Evolutionary conservation across 345 rosid species (phyloP).

Genomic region (Citrus reticulata): DNA sequence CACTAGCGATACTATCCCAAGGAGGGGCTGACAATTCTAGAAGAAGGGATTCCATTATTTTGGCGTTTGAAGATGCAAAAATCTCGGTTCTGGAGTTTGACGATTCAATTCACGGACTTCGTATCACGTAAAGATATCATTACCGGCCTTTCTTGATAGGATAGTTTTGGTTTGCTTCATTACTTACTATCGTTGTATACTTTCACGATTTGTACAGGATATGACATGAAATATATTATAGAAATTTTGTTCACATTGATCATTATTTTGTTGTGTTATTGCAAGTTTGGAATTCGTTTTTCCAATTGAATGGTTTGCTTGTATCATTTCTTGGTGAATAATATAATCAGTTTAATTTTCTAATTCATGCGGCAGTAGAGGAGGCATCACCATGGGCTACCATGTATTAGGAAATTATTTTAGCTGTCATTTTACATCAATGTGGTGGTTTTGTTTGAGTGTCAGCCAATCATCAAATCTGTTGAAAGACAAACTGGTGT

Average conservation of each 20-base stretch:
- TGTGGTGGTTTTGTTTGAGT: background rate
- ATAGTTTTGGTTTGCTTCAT: background rate
- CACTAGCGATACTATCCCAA: constrained; percentile 63
- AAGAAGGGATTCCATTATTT: constrained; percentile 74
- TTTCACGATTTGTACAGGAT: background rate
- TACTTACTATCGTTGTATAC: background rate
- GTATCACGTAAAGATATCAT: constrained; percentile 50
- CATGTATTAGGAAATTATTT: background rate
- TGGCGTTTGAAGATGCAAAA: constrained; percentile 80
- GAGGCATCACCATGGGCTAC: background rate
- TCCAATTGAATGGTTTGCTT: background rate
- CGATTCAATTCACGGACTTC: constrained; percentile 82
- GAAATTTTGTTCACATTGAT: background rate
- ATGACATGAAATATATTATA: background rate
- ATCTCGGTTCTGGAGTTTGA: constrained; percentile 86
- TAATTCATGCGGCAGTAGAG: background rate
- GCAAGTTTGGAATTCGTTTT: background rate
- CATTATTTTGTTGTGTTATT: background rate
- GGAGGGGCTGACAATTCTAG: constrained; percentile 63
- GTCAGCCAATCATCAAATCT: background rate
- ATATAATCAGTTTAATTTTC: background rate
- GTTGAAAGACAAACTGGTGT: background rate
- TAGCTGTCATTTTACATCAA: background rate
- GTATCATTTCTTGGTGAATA: background rate
- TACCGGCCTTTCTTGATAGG: background rate